These are phyloP conservation scores for Marchantia polymorpha DNA, from an alignment of 225 moss, liverwort and hornwort genomes.

Conservation along the genomic window DNA sequence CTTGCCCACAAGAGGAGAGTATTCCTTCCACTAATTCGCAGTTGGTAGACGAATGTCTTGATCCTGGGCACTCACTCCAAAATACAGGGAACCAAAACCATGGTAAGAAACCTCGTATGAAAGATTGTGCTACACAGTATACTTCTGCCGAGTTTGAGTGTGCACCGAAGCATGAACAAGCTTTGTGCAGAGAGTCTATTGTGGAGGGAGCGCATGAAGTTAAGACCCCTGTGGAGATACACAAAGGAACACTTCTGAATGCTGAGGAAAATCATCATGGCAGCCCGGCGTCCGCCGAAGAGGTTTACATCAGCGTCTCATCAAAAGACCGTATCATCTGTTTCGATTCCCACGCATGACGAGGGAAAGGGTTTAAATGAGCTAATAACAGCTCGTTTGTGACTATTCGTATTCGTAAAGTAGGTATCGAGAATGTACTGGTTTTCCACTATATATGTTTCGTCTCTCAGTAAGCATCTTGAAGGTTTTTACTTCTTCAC, in stretches of 20 bases:
- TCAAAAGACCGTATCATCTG: neutral
- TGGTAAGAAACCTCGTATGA: slow-evolving; percentile 3
- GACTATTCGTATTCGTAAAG: too few species aligned
- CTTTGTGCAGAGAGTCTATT: neutral
- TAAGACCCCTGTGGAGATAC: neutral
- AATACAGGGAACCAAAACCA: neutral
- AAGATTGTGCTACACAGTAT: slow-evolving; percentile 12
- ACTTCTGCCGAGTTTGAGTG: slow-evolving; percentile 6
- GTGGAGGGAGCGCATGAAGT: neutral
- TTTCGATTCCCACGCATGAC: neutral
- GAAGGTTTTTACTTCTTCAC: too few species aligned
- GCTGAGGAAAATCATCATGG: neutral
- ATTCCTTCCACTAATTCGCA: too few species aligned
- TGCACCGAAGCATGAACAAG: neutral
- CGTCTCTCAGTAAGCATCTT: too few species aligned
- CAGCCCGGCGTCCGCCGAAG: neutral
- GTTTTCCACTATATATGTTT: too few species aligned
- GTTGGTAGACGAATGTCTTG: slow-evolving; percentile 1
- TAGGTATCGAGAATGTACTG: too few species aligned
- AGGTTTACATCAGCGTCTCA: neutral
- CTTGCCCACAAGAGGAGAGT: too few species aligned
- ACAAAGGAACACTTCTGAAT: neutral
- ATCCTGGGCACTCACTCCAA: neutral
- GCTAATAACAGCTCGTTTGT: slow-evolving; percentile 34
- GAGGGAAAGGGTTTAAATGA: neutral